Evolutionary conservation across 192 early-diverging fungal species (phyloP).

Genomic region (Coemansia asiatica): DNA sequence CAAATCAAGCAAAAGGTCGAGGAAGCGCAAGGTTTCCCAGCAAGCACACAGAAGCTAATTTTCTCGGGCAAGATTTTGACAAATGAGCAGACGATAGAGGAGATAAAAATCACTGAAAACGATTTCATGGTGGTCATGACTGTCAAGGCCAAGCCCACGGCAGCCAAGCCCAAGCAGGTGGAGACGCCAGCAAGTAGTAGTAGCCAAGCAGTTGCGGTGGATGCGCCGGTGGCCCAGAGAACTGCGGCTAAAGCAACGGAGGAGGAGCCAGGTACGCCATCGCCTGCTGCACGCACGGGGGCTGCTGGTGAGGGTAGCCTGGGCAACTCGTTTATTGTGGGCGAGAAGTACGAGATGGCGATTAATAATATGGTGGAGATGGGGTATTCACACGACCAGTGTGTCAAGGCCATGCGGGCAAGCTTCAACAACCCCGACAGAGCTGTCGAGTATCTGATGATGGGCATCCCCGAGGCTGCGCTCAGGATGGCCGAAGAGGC

Average conservation of each 20-base stretch:
- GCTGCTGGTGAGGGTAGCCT: constrained; percentile 15
- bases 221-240: constrained; percentile 47
- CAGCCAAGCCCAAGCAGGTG: constrained; percentile 43
- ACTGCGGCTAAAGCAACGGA: constrained; percentile 31
- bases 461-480: constrained; percentile 56
- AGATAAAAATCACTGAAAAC: constrained; percentile 81
- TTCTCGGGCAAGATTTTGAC: constrained; percentile 87
- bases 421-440: constrained; percentile 97
- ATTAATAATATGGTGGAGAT: constrained; percentile 90
- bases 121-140: constrained; percentile 97
- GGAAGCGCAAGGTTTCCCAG: constrained; percentile 66
- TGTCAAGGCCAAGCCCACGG: constrained; percentile 61
- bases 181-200: constrained; percentile 41
- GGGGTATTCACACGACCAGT: constrained; percentile 89
- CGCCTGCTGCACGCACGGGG: constrained; percentile 54
- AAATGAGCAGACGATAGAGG: constrained; percentile 71
- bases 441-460: constrained; percentile 94
- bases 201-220: constrained; percentile 33
- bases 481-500: constrained; percentile 41
- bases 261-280: constrained; percentile 46
- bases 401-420: constrained; percentile 88
- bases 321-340: constrained; percentile 52
- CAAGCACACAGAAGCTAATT: constrained; percentile 82
- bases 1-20: constrained; percentile 79
- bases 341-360: constrained; percentile 76